A percentile compares a stretch with the other conserved stretches of the same genome.
These are phyloP conservation scores for Phaffomyces thermotolerans DNA, from an alignment of 805 yeast species.

Conservation along the genomic window DNA sequence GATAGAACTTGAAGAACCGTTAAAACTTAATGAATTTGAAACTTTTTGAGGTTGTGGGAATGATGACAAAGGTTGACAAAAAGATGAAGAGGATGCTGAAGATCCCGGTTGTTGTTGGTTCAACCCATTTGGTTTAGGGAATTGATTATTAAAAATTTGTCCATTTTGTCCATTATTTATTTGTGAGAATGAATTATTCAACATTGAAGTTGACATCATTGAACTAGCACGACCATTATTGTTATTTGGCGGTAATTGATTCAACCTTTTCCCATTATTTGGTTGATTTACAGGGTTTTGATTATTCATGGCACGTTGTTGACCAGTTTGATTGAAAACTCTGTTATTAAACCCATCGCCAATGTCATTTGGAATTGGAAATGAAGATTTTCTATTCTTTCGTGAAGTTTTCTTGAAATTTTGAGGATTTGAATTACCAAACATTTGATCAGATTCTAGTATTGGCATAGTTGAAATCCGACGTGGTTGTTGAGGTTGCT, in stretches of 20 bases:
- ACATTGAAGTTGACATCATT: conserved; percentile 1
- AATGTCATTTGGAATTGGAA: conserved; percentile 19
- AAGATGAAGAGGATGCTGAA: not conserved
- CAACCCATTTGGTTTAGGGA: too few species aligned
- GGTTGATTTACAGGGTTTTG: conserved; percentile 2
- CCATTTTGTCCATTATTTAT: not conserved
- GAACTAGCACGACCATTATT: conserved; percentile 3
- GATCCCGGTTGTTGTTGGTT: not conserved
- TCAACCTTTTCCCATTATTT: conserved; percentile 1
- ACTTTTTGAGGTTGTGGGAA: conserved; percentile 4
- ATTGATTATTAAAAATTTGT: too few species aligned
- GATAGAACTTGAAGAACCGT: conserved; percentile 6
- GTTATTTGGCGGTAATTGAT: not conserved
- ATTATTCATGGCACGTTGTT: not conserved
- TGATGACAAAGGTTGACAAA: too few species aligned
- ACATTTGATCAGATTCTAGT: conserved; percentile 10
- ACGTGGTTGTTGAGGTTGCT: conserved; percentile 12
- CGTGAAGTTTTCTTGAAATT: conserved; percentile 33
- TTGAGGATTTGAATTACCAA: conserved; percentile 5
- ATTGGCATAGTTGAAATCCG: conserved; percentile 22
- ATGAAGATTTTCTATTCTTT: conserved; percentile 37
- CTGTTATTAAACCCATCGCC: conserved; percentile 8
- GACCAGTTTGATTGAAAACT: conserved; percentile 1
- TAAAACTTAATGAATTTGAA: not conserved
- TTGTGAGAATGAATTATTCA: not conserved